Base-by-base conservation (phyloP, 768 basidiomycete species). In the Phlegmacium glaucopus region DNA sequence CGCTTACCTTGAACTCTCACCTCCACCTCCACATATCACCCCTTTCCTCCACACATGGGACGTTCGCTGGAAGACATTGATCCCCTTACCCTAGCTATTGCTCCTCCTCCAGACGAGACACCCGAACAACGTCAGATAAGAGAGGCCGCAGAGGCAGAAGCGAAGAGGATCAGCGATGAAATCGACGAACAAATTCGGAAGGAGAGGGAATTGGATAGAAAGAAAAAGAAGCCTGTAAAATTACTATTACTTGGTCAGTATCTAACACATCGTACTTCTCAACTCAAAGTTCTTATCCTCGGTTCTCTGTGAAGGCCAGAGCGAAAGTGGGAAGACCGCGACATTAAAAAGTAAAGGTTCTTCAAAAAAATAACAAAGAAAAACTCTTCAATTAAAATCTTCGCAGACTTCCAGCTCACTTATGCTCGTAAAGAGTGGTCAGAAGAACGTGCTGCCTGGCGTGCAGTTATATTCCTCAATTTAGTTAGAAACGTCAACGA, bases 251-350 rank as follows among this genome's bases (percentile, higher is more conserved):
- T 91, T 5, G 87, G 87, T 68, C 51, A 54, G 70, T 65, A 22
- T 13, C 18, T n/a, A n/a, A n/a, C n/a, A 48, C 13, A 5, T 27
- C 39, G 34, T 28, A 37, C 41, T 17, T 39, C 13, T 46, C 47
- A 25, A 40, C 49, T 17, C 10, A 32, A 6, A 7, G 10, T 34
- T 49, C 46, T 52, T n/a, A n/a, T n/a, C n/a, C n/a, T n/a, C n/a
- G 29, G 49, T 48, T 12, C 25, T 18, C 42, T 13, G 38, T 54
- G 6, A 48, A 76, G 77, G 78, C 13, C 85, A 86, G 63, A 84
- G 82, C 50, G 85, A 87, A 69, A 86, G 83, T 57, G 87, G 83
- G 27, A 90, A 90, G 64, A 87, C 85, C 0, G 86, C 87, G 22
- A 88, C 87, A 0, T 60, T 90, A 45, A 90, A 90, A 67, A 90